Conservation (phyloP, 345 rosid genomes). For the Lepidium africanum region DNA sequence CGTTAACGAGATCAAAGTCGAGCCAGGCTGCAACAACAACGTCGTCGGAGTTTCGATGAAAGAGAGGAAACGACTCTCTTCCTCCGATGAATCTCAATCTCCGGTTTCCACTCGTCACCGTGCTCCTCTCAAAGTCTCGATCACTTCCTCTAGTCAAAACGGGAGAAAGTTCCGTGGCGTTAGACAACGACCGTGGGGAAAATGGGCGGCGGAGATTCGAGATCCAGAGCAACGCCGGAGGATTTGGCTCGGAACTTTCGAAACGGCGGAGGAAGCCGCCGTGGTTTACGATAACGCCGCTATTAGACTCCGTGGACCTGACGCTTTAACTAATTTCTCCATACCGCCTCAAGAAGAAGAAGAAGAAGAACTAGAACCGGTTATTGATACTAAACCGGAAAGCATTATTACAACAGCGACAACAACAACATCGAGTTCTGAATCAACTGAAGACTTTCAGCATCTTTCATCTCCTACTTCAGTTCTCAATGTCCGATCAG, state of each 20-base stretch:
- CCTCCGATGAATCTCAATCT: constrained; percentile 6
- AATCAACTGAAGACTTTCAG: constrained; percentile 57
- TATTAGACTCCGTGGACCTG: constrained; percentile 77
- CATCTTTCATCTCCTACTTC: constrained; percentile 71
- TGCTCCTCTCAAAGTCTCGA: constrained; percentile 13
- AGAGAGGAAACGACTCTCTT: constrained; percentile 28
- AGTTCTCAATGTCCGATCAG: constrained; percentile 52
- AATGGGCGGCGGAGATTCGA: constrained; percentile 99
- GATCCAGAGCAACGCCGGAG: constrained; percentile 80
- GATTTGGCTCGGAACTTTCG: constrained; percentile 85
- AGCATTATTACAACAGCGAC: not conserved
- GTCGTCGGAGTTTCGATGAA: not conserved
- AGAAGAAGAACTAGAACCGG: constrained; percentile 21
- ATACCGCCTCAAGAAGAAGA: constrained; percentile 32
- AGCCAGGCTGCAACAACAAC: constrained; percentile 26
- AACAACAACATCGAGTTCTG: constrained; percentile 33
- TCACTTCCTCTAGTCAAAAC: constrained; percentile 9
- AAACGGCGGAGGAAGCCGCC: constrained; percentile 96
- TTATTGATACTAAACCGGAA: constrained; percentile 22
- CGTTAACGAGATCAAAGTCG: constrained; percentile 64
- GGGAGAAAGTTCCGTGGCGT: constrained; percentile 82
- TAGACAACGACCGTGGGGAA: constrained; percentile 93
- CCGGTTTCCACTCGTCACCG: constrained; percentile 15
- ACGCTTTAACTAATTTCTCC: constrained; percentile 71
- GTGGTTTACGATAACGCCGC: constrained; percentile 91